These are phyloP conservation scores for Penicillium lividum DNA, from an alignment of 495 filamentous ascomycete genomes.

Conservation along the genomic window DNA sequence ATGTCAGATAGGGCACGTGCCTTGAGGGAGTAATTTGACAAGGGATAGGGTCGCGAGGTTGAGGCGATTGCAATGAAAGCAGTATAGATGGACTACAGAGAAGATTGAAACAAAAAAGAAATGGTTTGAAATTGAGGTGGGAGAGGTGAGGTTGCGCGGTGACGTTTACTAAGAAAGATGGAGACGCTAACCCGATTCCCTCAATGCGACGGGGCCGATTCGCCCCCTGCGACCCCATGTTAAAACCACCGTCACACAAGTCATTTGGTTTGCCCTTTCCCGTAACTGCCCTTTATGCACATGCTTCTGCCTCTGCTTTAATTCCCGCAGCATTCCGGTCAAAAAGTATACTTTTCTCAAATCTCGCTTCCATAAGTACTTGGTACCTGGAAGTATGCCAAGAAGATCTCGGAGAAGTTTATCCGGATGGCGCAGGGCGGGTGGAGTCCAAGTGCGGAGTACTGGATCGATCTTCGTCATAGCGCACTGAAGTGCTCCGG, in stretches of 20 bases:
- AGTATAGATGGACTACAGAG: constrained; percentile 9
- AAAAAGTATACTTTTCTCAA: neutral
- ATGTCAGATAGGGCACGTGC: constrained; percentile 23
- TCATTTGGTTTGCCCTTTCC: neutral
- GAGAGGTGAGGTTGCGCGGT: constrained; percentile 42
- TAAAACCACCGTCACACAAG: constrained; percentile 8
- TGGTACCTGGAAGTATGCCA: constrained; percentile 23
- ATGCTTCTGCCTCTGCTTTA: neutral
- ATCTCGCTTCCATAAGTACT: neutral
- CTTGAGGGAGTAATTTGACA: constrained; percentile 3
- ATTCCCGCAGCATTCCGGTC: neutral
- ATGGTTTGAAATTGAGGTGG: constrained; percentile 18
- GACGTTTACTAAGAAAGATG: constrained; percentile 41
- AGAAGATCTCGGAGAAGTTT: constrained; percentile 18
- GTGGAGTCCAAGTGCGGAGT: constrained; percentile 22
- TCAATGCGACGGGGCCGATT: constrained; percentile 22
- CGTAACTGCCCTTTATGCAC: neutral
- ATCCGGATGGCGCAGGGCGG: constrained; percentile 15
- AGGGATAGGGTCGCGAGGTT: constrained; percentile 14
- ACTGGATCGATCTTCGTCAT: constrained; percentile 16
- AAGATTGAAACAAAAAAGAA: constrained; percentile 7
- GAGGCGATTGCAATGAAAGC: constrained; percentile 19
- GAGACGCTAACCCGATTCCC: constrained; percentile 32
- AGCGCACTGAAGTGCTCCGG: constrained; percentile 16
- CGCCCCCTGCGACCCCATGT: constrained; percentile 17